These are phyloP conservation scores for Podospora sp. DNA, from an alignment of 495 filamentous ascomycete genomes.

Conservation along the genomic window DNA sequence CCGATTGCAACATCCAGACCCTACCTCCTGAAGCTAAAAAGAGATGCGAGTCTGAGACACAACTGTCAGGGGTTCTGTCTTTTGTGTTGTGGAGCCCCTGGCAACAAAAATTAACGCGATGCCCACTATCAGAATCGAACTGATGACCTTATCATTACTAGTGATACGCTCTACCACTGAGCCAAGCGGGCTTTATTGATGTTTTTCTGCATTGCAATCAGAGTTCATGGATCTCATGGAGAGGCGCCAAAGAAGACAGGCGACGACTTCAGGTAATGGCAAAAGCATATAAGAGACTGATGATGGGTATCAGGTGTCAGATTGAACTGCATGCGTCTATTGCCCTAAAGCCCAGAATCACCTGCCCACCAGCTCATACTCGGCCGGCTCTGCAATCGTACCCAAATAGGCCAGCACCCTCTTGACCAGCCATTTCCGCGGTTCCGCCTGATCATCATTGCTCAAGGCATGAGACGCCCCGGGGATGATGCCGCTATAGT, in stretches of 20 bases:
- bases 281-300: too few species aligned
- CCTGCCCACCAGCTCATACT: not conserved
- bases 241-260: not conserved
- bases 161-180: conserved; percentile 1
- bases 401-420: conserved; percentile 40
- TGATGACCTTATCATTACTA: conserved; percentile 1
- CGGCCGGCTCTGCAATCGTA: not conserved
- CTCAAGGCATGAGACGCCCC: conserved; percentile 51
- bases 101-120: not conserved
- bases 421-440: conserved; percentile 40
- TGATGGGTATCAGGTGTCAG: too few species aligned
- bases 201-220: not conserved
- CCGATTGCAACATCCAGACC: too few species aligned
- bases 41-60: too few species aligned
- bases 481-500: conserved; percentile 47
- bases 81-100: too few species aligned
- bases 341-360: not conserved
- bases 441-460: conserved; percentile 50
- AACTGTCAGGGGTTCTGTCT: too few species aligned
- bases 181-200: not conserved
- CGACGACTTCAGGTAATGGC: too few species aligned
- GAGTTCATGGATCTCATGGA: not conserved
- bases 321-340: not conserved
- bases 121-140: conserved; percentile 1
- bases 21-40: too few species aligned